Conservation (phyloP, 2,329 filamentous ascomycete genomes). For the Fusarium sp. region DNA sequence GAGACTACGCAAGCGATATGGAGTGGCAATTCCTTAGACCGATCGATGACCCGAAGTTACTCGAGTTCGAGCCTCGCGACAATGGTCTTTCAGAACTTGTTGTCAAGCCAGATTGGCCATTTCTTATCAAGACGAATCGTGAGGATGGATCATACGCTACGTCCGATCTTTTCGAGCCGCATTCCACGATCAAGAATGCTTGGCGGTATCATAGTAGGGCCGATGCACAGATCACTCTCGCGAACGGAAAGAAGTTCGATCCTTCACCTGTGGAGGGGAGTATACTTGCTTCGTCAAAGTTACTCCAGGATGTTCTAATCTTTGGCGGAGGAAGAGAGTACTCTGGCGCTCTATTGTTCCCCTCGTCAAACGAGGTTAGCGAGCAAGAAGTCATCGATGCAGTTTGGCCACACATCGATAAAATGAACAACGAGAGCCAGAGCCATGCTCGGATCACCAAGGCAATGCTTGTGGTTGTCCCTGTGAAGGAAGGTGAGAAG, state of each 20-base stretch:
- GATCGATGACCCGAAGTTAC: conserved; percentile 42
- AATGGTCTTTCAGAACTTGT: conserved; percentile 64
- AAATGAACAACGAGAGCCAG: conserved; percentile 61
- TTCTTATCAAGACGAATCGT: conserved; percentile 67
- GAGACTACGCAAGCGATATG: conserved; percentile 64
- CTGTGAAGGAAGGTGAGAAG: conserved; percentile 22
- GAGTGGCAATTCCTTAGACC: conserved; percentile 71
- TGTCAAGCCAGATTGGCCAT: conserved; percentile 66
- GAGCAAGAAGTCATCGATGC: conserved; percentile 54
- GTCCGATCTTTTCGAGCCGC: conserved; percentile 69
- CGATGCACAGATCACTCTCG: conserved; percentile 70
- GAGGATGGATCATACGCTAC: conserved; percentile 71
- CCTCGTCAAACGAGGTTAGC: conserved; percentile 43
- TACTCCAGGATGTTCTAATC: conserved; percentile 66
- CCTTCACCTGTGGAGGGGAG: conserved; percentile 69
- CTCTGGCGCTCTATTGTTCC: conserved; percentile 67
- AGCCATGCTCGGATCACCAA: conserved; percentile 62
- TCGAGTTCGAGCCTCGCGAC: conserved; percentile 59
- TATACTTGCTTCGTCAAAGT: conserved; percentile 56
- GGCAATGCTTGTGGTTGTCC: conserved; percentile 62
- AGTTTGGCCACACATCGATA: conserved; percentile 57
- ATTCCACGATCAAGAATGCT: conserved; percentile 61
- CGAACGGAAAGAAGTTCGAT: conserved; percentile 77
- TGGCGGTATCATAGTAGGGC: conserved; percentile 72
- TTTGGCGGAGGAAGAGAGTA: conserved; percentile 69